These are phyloP conservation scores for Apium graveolens DNA, from an alignment of 129 eudicot genomes.

Conservation along the genomic window DNA sequence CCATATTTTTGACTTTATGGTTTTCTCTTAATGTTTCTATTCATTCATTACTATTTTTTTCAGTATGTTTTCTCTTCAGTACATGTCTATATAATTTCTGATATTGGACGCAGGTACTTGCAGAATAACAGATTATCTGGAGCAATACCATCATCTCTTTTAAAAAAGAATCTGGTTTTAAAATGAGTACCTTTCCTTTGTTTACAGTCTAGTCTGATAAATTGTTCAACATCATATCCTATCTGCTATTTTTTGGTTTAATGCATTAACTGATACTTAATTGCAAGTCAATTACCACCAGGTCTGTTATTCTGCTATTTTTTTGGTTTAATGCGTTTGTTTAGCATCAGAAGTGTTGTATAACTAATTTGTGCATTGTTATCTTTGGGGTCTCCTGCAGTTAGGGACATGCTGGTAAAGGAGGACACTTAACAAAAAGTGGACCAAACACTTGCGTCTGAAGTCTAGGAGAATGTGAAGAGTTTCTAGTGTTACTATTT, in stretches of 20 bases:
- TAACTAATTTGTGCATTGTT: too few species aligned
- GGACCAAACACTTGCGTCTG: too few species aligned
- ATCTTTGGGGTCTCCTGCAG: too few species aligned
- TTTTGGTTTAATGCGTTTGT: too few species aligned
- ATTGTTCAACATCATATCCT: background rate
- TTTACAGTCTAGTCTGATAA: background rate
- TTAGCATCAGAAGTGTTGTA: too few species aligned
- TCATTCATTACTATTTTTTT: background rate
- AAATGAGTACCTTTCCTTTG: conserved; percentile 48
- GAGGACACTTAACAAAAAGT: too few species aligned
- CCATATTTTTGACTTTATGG: background rate
- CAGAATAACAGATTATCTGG: conserved; percentile 81
- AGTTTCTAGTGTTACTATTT: too few species aligned
- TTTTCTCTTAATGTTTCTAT: background rate
- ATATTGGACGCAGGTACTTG: conserved; percentile 51
- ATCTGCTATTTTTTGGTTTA: background rate
- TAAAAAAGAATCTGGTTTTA: conserved; percentile 43
- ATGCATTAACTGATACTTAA: background rate
- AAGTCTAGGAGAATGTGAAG: too few species aligned
- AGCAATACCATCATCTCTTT: conserved; percentile 58
- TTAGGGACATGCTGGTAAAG: too few species aligned
- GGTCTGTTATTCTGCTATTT: too few species aligned
- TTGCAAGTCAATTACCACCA: background rate
- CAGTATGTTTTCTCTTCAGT: conserved; percentile 4
- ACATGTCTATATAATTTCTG: background rate